Evolutionary conservation across 208 protist genomes (phyloP), one percentile per base, ranked within the genome.

Genomic region (Leishmania mexicana): DNA sequence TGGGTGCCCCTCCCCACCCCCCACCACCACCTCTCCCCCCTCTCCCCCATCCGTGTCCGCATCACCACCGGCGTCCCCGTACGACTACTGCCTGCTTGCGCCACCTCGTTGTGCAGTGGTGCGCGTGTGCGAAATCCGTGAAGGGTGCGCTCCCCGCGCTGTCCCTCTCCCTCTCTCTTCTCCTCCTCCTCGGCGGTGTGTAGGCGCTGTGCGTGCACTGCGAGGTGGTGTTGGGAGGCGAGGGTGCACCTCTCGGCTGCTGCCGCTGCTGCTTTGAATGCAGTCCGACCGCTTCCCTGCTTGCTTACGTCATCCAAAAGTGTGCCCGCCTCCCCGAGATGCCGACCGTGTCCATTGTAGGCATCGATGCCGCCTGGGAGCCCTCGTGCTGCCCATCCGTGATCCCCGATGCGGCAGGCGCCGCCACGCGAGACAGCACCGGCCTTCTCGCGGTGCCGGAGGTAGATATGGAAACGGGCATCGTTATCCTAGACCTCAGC

Each of bases 401-500:
- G 49, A 40, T 75, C 21, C 4, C 40, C 51, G 45, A 60, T 47
- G 57, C 7, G 24, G 67, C 2, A 3, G 68, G 47, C 71, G 13
- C 49, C 11, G 35, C 7, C 47, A 35, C 28, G 71, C 47, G 5
- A 28, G 28, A 75, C 47, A 45, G 45, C 31, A 81, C 58, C 7
- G 81, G 76, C 17, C 42, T 71, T 13, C 40, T 84, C 35, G n/a
- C 70, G 2, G 81, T 84, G 45, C 81, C 81, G 19, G 35, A 78
- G 49, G 49, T 65, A 10, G 71, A 71, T 10, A 40, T 45, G 28
- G 24, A 49, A 28, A n/a, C 54, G 31, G 53, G 78, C 15, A 51
- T 85, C 31, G 67, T 78, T 17, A 8, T 85, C 40, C 76, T 85
- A 1, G 81, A 81, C 53, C 35, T 85, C n/a, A 13, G 72, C 19